These are phyloP conservation scores for Salvia splendens DNA, from an alignment of 257 asterid genomes.

Conservation along the genomic window DNA sequence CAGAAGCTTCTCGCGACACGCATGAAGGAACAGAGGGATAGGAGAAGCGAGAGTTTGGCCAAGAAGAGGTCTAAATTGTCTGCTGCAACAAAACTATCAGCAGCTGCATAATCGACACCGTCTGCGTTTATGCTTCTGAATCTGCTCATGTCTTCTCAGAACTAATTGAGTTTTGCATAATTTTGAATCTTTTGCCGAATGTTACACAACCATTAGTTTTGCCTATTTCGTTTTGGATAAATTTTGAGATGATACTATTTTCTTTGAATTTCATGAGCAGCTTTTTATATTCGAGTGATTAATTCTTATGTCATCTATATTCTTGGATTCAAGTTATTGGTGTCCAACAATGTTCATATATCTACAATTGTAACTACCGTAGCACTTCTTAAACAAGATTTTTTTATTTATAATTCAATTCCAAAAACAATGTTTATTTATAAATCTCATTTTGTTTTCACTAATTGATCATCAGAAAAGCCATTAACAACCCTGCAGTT, in stretches of 20 bases:
- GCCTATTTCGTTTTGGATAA: slow-evolving; percentile 1
- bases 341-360: no score
- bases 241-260: slow-evolving; percentile 19
- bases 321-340: no score
- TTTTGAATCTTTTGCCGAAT: slow-evolving; percentile 36
- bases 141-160: background rate
- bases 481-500: slow-evolving; percentile 61
- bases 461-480: slow-evolving; percentile 25
- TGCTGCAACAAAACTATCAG: slow-evolving; percentile 54
- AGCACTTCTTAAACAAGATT: background rate
- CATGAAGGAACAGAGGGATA: slow-evolving; percentile 78
- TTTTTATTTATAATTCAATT: background rate
- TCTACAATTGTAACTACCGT: no score
- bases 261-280: background rate
- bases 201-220: background rate
- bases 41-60: slow-evolving; percentile 75
- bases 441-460: background rate
- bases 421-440: background rate
- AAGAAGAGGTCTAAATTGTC: slow-evolving; percentile 76
- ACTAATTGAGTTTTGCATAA: slow-evolving; percentile 26
- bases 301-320: no score
- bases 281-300: background rate
- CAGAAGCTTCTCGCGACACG: slow-evolving; percentile 73
- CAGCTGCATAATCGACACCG: slow-evolving; percentile 37
- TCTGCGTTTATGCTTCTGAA: background rate